Percentiles rank a stretch among this genome's conserved stretches.
These are phyloP conservation scores for Amanita inopinata DNA, from an alignment of 768 basidiomycete species.

Conservation along the genomic window DNA sequence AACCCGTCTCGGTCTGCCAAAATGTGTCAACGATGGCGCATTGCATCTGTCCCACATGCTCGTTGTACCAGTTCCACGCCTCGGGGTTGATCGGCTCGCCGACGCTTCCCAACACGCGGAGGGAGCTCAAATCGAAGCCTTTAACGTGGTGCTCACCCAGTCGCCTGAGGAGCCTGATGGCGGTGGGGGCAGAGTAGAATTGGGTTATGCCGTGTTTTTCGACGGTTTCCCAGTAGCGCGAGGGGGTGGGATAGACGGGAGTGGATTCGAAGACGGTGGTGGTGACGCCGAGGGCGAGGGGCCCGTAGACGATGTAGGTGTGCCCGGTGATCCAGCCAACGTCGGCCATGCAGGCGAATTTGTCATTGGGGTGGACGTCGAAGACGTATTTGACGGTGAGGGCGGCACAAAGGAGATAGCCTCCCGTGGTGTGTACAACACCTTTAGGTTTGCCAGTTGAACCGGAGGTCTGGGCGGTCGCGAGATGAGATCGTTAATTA, in stretches of 20 bases:
- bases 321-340: slow-evolving; percentile 99
- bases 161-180: slow-evolving; percentile 78
- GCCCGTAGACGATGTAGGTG: slow-evolving; percentile 95
- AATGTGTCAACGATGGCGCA: slow-evolving; percentile 94
- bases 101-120: slow-evolving; percentile 87
- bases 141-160: slow-evolving; percentile 84
- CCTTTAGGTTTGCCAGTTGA: slow-evolving; percentile 97
- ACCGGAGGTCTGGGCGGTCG: no score
- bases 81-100: slow-evolving; percentile 99
- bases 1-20: slow-evolving; percentile 99
- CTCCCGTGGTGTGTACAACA: slow-evolving; percentile 82
- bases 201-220: slow-evolving; percentile 91
- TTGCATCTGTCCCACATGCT: slow-evolving; percentile 79
- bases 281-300: slow-evolving; percentile 75
- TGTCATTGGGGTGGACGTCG: slow-evolving; percentile 94
- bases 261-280: slow-evolving; percentile 94
- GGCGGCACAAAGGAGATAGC: slow-evolving; percentile 87
- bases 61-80: slow-evolving; percentile 99
- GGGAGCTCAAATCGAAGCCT: slow-evolving; percentile 65
- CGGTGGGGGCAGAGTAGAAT: slow-evolving; percentile 91
- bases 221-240: slow-evolving; percentile 95
- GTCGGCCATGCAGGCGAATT: slow-evolving; percentile 97
- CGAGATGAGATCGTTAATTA: slow-evolving; percentile 27
- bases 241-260: slow-evolving; percentile 91
- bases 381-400: slow-evolving; percentile 96